Evolutionary conservation across 106 monocot species (phyloP).

Genomic region (Acanthochlamys bracteata): DNA sequence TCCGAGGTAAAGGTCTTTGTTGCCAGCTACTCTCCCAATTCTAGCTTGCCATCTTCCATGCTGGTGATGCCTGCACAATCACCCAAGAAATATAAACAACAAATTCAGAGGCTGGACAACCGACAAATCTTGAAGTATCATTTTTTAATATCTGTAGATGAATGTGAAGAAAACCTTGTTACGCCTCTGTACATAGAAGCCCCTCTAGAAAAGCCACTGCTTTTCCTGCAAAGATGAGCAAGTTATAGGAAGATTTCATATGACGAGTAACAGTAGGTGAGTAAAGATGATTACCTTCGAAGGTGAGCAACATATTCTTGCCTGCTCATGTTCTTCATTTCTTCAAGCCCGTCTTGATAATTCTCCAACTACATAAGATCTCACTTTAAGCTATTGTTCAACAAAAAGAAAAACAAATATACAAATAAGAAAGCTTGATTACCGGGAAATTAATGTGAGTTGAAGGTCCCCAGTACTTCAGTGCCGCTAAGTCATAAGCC

Average conservation of each 20-base stretch:
- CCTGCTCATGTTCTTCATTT: conserved; percentile 82
- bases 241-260: background rate
- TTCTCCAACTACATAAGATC: conserved; percentile 44
- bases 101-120: background rate
- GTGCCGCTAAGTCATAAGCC: conserved; percentile 94
- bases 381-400: background rate
- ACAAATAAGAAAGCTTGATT: conserved; percentile 15
- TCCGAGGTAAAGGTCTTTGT: conserved; percentile 99
- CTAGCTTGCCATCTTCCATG: conserved; percentile 99
- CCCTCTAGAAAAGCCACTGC: conserved; percentile 95
- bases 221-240: conserved; percentile 48
- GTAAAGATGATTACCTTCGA: conserved; percentile 35
- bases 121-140: background rate
- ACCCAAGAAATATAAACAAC: background rate
- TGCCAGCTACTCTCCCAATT: conserved; percentile 91
- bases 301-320: conserved; percentile 76
- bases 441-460: conserved; percentile 96
- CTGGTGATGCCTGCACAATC: conserved; percentile 75
- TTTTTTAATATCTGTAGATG: background rate
- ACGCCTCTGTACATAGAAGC: conserved; percentile 98
- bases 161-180: conserved; percentile 48
- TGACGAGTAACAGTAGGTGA: background rate
- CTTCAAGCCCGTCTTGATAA: conserved; percentile 57
- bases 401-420: background rate
- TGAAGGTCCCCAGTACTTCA: conserved; percentile 96